Percentiles rank a stretch among this genome's conserved stretches.
phyloP scores from a whole-genome alignment of 192 early-diverging fungal species.

The Mortierella alpina region DNA sequence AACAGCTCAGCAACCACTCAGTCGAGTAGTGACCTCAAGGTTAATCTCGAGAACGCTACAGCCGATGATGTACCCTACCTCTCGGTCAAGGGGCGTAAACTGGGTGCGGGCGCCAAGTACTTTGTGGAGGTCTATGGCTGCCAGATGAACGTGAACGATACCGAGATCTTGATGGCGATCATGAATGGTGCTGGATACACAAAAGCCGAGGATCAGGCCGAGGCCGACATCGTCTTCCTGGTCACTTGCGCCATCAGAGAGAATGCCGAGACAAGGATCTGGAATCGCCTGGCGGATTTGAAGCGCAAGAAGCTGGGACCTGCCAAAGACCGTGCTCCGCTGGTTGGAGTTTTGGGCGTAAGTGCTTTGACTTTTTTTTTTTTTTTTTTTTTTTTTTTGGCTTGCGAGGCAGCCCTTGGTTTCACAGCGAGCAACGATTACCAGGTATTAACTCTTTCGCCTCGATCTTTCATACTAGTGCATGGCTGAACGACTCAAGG shows the following conservation, averaged over 20 bases:
- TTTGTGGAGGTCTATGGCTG: constrained; percentile 85
- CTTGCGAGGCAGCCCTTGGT: not conserved
- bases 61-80: constrained; percentile 58
- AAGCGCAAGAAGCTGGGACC: constrained; percentile 68
- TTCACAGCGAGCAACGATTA: not conserved
- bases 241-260: constrained; percentile 86
- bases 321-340: constrained; percentile 63
- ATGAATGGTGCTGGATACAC: constrained; percentile 75
- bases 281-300: constrained; percentile 70
- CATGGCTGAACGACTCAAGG: constrained; percentile 83
- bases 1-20: constrained; percentile 8
- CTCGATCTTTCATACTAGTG: constrained; percentile 53
- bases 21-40: not conserved
- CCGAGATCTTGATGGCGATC: constrained; percentile 81
- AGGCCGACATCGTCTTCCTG: constrained; percentile 77
- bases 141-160: constrained; percentile 87
- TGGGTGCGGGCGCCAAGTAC: constrained; percentile 72
- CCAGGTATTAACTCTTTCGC: not conserved
- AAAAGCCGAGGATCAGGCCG: constrained; percentile 62
- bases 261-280: constrained; percentile 80
- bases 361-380: not conserved
- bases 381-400: not conserved
- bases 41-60: not conserved
- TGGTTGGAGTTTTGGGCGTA: constrained; percentile 81
- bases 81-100: constrained; percentile 41